Conservation (phyloP, 2,329 filamentous ascomycete species). For the Stagonosporopsis vannaccii region DNA sequence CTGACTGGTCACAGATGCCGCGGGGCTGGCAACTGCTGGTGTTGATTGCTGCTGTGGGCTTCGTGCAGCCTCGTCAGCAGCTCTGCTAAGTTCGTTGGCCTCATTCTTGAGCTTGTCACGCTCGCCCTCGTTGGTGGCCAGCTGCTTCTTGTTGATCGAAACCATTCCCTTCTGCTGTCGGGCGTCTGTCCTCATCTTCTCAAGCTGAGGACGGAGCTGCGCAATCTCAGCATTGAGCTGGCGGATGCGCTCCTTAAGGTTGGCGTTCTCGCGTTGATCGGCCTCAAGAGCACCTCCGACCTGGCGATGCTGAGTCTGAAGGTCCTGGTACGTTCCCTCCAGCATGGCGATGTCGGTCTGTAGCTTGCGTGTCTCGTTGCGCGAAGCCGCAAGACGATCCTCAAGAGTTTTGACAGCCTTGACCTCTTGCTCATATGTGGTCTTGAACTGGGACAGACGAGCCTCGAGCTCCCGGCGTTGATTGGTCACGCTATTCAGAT, state of each 20-base stretch:
- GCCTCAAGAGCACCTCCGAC: conserved; percentile 76
- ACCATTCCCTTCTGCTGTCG: conserved; percentile 95
- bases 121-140: conserved; percentile 87
- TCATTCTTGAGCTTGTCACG: conserved; percentile 86
- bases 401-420: conserved; percentile 84
- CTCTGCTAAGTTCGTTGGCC: conserved; percentile 71
- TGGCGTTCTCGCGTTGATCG: conserved; percentile 88
- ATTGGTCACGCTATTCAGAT: conserved; percentile 78
- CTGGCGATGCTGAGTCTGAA: conserved; percentile 83
- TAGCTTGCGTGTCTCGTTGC: conserved; percentile 82
- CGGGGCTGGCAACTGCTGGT: conserved; percentile 70
- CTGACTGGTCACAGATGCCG: conserved; percentile 66
- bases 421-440: conserved; percentile 92
- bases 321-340: conserved; percentile 80
- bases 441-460: conserved; percentile 82
- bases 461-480: conserved; percentile 95
- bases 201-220: conserved; percentile 86
- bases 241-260: conserved; percentile 85
- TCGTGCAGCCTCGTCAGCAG: conserved; percentile 61
- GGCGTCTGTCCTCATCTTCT: conserved; percentile 90
- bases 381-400: conserved; percentile 78
- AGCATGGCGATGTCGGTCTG: conserved; percentile 84
- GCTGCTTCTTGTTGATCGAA: conserved; percentile 98
- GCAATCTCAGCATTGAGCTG: conserved; percentile 82
- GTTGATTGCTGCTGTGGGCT: conserved; percentile 42